Evolutionary conservation across 1,139 yeast species (phyloP).

Genomic region (Geotrichum aggregatum): DNA sequence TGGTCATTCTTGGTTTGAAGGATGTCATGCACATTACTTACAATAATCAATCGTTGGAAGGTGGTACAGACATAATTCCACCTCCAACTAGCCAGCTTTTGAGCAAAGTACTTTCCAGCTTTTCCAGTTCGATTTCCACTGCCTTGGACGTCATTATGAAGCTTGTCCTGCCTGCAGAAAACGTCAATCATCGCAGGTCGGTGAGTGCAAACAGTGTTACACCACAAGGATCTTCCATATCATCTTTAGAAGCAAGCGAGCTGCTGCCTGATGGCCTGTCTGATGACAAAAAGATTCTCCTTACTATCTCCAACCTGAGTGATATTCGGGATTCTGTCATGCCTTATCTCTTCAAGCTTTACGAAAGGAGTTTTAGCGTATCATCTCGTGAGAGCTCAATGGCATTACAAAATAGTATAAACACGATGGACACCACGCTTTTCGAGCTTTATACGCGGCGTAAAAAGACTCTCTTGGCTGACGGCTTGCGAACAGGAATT

Average conservation of each 20-base stretch:
- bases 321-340: conserved; percentile 45
- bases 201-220: conserved; percentile 16
- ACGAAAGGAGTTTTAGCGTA: conserved; percentile 48
- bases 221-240: conserved; percentile 15
- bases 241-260: conserved; percentile 25
- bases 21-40: conserved; percentile 30
- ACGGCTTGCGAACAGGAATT: conserved; percentile 48
- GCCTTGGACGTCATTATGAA: conserved; percentile 31
- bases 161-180: conserved; percentile 18
- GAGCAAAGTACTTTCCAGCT: conserved; percentile 42
- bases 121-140: conserved; percentile 39
- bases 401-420: conserved; percentile 45
- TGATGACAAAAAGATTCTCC: conserved; percentile 41
- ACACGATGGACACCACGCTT: conserved; percentile 49
- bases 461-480: conserved; percentile 48
- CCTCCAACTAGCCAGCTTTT: conserved; percentile 49
- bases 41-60: conserved; percentile 23
- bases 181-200: conserved; percentile 14
- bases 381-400: conserved; percentile 41
- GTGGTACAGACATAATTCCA: conserved; percentile 39
- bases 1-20: conserved; percentile 34
- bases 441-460: conserved; percentile 50
- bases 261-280: conserved; percentile 33
- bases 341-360: conserved; percentile 47
- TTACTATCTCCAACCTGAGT: conserved; percentile 51